A percentile compares a stretch with the other conserved stretches of the same genome.
These are phyloP conservation scores for Pouteria glomerata DNA, from an alignment of 148 eudicot species.

Conservation along the genomic window DNA sequence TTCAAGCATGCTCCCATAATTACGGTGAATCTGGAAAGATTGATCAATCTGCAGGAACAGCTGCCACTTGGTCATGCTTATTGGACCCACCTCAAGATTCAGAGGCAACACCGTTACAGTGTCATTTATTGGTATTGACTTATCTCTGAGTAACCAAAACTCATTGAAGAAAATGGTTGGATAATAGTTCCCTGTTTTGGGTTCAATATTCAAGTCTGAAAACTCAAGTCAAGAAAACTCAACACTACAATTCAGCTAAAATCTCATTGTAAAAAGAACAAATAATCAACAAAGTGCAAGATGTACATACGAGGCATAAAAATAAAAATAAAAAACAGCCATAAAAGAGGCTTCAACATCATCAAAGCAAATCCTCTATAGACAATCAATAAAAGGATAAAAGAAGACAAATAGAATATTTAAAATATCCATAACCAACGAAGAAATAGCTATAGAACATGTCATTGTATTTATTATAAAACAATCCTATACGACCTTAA, in stretches of 20 bases:
- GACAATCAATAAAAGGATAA: background rate
- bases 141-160: conserved; percentile 94
- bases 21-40: conserved; percentile 91
- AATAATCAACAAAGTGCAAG: background rate
- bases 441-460: background rate
- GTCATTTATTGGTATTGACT: conserved; percentile 76
- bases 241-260: conserved; percentile 7
- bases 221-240: conserved; percentile 46
- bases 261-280: background rate
- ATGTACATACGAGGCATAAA: background rate
- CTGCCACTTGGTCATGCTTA: conserved; percentile 99
- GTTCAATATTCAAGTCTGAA: conserved; percentile 75
- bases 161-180: conserved; percentile 86
- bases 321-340: background rate
- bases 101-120: conserved; percentile 73
- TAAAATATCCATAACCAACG: background rate
- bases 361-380: background rate
- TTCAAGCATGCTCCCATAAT: conserved; percentile 97
- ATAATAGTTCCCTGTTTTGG: conserved; percentile 78
- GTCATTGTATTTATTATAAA: background rate
- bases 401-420: background rate
- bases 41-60: conserved; percentile 91
- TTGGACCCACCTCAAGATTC: conserved; percentile 84
- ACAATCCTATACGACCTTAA: background rate
- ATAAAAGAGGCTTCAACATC: background rate